phyloP scores from a whole-genome alignment of 2,329 filamentous ascomycete genomes.

The Arthrinium phaeospermum region DNA sequence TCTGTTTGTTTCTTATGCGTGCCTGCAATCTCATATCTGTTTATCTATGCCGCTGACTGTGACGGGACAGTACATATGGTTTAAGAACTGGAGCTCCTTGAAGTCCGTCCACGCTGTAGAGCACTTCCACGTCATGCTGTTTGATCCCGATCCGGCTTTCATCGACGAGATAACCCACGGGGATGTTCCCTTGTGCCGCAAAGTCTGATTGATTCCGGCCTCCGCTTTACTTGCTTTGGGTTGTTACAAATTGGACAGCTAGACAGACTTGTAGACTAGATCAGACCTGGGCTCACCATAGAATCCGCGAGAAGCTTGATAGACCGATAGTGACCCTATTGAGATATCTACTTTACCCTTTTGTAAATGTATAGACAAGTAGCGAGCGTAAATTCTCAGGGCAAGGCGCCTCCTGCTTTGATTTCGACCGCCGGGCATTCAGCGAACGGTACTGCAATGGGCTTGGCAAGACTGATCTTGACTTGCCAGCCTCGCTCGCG shows the following conservation, averaged over 20 bases:
- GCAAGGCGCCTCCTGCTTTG: slow-evolving; percentile 35
- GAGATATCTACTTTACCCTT: background rate
- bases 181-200: slow-evolving; percentile 70
- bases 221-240: background rate
- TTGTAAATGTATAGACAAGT: background rate
- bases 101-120: slow-evolving; percentile 89
- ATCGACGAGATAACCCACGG: slow-evolving; percentile 73
- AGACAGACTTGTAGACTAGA: background rate
- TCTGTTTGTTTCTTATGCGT: slow-evolving; percentile 2
- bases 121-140: slow-evolving; percentile 95
- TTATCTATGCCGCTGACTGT: background rate
- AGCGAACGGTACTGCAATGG: slow-evolving; percentile 74
- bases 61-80: slow-evolving; percentile 64
- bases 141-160: slow-evolving; percentile 73
- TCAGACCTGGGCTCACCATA: background rate
- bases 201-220: slow-evolving; percentile 32
- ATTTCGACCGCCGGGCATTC: slow-evolving; percentile 74
- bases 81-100: slow-evolving; percentile 85
- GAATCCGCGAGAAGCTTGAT: background rate
- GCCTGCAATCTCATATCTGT: background rate
- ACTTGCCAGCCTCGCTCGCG: slow-evolving; percentile 56
- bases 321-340: background rate
- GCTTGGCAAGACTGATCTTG: slow-evolving; percentile 71
- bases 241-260: background rate
- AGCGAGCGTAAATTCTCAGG: background rate